These are phyloP conservation scores for Calonectria naviculata DNA, from an alignment of 2,329 filamentous ascomycete genomes.

Conservation along the genomic window DNA sequence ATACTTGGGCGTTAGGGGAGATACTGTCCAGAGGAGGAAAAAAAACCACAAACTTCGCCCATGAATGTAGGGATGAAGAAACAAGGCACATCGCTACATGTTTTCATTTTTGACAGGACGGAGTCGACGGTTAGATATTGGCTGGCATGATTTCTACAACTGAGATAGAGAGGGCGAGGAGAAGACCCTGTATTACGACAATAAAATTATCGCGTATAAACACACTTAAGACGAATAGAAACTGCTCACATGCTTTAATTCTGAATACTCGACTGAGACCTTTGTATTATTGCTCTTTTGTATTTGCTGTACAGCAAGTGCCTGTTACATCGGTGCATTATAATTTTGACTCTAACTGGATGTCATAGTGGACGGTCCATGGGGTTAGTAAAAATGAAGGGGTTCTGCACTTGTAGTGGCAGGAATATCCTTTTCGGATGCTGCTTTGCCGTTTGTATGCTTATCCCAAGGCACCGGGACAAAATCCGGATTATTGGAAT, in stretches of 20 bases:
- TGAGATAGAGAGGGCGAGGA: conserved; percentile 32
- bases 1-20: conserved; percentile 37
- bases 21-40: conserved; percentile 33
- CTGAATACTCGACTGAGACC: no score
- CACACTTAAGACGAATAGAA: not conserved
- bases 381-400: no score
- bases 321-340: no score
- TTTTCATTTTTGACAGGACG: conserved; percentile 33
- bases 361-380: no score
- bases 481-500: no score
- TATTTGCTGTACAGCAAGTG: no score
- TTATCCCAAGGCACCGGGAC: no score
- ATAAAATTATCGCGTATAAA: conserved; percentile 7
- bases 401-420: no score
- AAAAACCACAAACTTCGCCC: conserved; percentile 11
- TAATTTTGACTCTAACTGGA: no score
- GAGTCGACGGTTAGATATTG: conserved; percentile 40
- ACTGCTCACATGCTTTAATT: not conserved
- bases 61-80: conserved; percentile 9
- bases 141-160: conserved; percentile 30
- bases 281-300: no score
- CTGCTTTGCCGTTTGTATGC: no score
- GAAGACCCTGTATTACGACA: conserved; percentile 24
- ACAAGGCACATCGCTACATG: conserved; percentile 12
- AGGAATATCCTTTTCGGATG: no score